Evolutionary conservation across 768 basidiomycete species (phyloP), one percentile per base, ranked within the genome.

Genomic region (Podaxis sp.): DNA sequence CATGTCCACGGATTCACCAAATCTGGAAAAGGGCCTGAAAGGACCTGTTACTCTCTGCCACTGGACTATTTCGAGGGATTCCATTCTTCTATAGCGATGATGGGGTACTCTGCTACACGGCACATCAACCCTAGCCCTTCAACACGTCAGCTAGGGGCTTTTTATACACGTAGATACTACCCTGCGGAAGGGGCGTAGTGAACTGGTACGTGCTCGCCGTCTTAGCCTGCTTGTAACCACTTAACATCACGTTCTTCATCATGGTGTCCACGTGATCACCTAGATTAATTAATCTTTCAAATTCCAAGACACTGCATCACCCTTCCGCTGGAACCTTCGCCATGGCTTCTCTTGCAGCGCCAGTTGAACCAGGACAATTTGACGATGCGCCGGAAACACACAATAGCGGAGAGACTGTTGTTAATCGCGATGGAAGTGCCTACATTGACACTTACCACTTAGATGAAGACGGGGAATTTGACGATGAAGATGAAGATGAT

Each of bases 361-460:
- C 72, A 19, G 66, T 80, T 57, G 82, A 75, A 55, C 73, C 73
- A 26, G 85, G 86, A 17, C 89, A 88, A 67, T 87, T 90, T 64
- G 86, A 89, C 66, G 86, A 88, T 70, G 83, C 85, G 0, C 73
- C 76, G 15, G 82, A 80, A 19, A 73, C 72, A 4, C 59, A 40
- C 9, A 51, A 63, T 12, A 59, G 57, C 39, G 59, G 56, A 42
- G 57, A 39, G 5, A 36, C 52, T 2, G 65, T 63, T 19, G 46
- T 63, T 55, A 74, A 33, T 33, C 33, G 74, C 13, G 70, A 68
- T 15, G 76, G 76, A 1, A 69, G 78, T 53, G 64, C 73, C 13
- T 84, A 80, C 64, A 80, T 86, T 60, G 84, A 85, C 67, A 72
- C 74, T 2, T 72, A 77, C 3, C 67, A 75, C 30, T 67, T 71